Evolutionary conservation across 441 rosid genomes (phyloP).

Genomic region (Erodium trifolium): DNA sequence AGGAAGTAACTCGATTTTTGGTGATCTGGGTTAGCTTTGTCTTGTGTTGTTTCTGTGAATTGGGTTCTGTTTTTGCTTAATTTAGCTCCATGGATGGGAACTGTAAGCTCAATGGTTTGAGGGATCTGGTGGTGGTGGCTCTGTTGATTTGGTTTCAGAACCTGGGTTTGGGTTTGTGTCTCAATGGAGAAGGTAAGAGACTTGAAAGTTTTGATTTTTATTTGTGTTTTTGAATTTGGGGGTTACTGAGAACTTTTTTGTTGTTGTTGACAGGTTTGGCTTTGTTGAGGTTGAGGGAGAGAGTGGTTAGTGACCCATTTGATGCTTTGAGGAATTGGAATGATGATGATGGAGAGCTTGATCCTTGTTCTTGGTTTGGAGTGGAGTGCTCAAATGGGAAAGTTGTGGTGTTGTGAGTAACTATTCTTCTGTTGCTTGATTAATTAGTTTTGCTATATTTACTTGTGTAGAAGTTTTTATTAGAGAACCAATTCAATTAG

Average conservation of each 20-base stretch:
- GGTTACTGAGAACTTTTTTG: not conserved
- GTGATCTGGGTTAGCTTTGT: not conserved
- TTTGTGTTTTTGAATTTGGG: not conserved
- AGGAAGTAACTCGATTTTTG: not conserved
- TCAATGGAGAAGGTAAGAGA: conserved; percentile 43
- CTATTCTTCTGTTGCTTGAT: not conserved
- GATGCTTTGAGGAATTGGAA: conserved; percentile 37
- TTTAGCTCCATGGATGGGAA: conserved; percentile 21
- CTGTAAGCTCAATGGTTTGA: conserved; percentile 33
- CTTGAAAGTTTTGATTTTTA: not conserved
- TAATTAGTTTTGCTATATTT: not conserved
- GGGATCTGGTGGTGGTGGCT: conserved; percentile 17
- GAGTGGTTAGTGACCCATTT: conserved; percentile 34
- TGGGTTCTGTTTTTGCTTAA: not conserved
- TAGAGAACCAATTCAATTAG: not conserved
- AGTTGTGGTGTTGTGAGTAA: conserved; percentile 39
- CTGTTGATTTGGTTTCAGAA: conserved; percentile 23
- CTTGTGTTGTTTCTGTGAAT: not conserved
- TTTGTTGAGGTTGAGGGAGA: conserved; percentile 29
- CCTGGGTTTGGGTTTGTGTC: conserved; percentile 28
- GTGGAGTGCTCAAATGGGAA: conserved; percentile 38
- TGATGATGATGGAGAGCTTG: conserved; percentile 22
- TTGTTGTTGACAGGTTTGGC: conserved; percentile 35
- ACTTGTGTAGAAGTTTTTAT: not conserved
- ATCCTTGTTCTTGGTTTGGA: conserved; percentile 45